Evolutionary conservation across 345 rosid species (phyloP).

Genomic region (Raphanus sativus): DNA sequence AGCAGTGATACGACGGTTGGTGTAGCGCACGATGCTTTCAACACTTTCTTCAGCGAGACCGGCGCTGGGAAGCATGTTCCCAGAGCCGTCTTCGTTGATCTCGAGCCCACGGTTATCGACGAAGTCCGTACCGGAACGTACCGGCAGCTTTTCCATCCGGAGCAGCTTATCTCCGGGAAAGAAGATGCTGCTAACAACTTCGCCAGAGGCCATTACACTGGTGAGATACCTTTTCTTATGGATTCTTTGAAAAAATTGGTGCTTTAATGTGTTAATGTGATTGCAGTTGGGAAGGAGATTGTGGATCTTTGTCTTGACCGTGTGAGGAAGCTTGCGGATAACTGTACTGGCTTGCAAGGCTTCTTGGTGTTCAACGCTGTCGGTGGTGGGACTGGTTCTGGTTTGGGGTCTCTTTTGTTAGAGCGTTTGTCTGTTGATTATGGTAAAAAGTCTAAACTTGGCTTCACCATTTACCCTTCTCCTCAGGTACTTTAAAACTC

Average conservation of each 20-base stretch:
- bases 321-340: constrained; percentile 60
- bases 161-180: constrained; percentile 72
- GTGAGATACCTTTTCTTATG: constrained; percentile 22
- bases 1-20: constrained; percentile 35
- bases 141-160: constrained; percentile 69
- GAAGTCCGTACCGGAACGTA: constrained; percentile 41
- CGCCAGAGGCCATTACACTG: constrained; percentile 69
- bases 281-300: constrained; percentile 64
- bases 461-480: constrained; percentile 64
- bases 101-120: constrained; percentile 35
- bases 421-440: constrained; percentile 65
- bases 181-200: constrained; percentile 76
- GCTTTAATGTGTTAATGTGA: background rate
- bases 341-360: constrained; percentile 66
- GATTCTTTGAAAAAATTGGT: background rate
- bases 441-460: constrained; percentile 62
- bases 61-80: constrained; percentile 38
- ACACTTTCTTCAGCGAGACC: constrained; percentile 38
- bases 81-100: constrained; percentile 36
- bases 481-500: constrained; percentile 47
- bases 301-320: constrained; percentile 66
- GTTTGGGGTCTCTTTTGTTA: constrained; percentile 56
- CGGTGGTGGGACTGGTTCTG: constrained; percentile 70
- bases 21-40: constrained; percentile 37
- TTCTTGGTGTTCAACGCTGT: constrained; percentile 64